Base-by-base conservation (phyloP, 139 green algal genomes). In the Pycnococcus provasolii region DNA sequence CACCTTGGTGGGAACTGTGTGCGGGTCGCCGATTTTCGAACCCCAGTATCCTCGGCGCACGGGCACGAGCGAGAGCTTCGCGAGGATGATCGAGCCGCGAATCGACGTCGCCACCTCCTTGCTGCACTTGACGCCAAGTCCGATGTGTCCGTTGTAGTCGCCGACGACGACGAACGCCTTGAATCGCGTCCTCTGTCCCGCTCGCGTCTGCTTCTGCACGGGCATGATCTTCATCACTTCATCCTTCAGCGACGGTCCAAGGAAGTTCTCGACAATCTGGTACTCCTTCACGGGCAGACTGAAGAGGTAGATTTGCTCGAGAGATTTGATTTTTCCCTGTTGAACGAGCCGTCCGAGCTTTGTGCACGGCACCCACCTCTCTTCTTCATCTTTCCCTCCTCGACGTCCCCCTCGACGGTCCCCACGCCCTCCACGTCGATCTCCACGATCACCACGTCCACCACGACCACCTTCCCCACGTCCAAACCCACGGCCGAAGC, bases 141-240 rank as follows among this genome's bases (percentile, higher is more conserved):
- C 94, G 44, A 97, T 82, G 74, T 99, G 94, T 63, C 94, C 93
- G 77, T 98, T 96, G 82, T 71, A 77, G 86, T 99, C 94, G n/a
- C 94, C 94, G 47, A 99, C 94, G 37, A 96, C 85, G 39, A 99
- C 94, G 80, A 99, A 99, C 2, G 94, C 86, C 87, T 99, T 99
- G 88, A 99, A 99, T 64, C 94, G 85, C 3, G 92, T 99, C 63
- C 94, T 85, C 87, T 98, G 92, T n/a, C 94, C 94, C 45, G 94
- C 94, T 55, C 94, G 89, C 6, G 94, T 99, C 87, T 99, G 94
- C 89, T 99, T 99, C 86, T 99, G 94, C 73, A 99, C 94, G 45
- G 94, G 94, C 94, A 99, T 99, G 75, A 99, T 99, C 88, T 99
- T 97, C 94, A 99, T 97, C 11, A 97, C 91, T 82, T 97, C 88